Base-by-base conservation (phyloP, 345 rosid genomes). In the Linum lewisii region DNA sequence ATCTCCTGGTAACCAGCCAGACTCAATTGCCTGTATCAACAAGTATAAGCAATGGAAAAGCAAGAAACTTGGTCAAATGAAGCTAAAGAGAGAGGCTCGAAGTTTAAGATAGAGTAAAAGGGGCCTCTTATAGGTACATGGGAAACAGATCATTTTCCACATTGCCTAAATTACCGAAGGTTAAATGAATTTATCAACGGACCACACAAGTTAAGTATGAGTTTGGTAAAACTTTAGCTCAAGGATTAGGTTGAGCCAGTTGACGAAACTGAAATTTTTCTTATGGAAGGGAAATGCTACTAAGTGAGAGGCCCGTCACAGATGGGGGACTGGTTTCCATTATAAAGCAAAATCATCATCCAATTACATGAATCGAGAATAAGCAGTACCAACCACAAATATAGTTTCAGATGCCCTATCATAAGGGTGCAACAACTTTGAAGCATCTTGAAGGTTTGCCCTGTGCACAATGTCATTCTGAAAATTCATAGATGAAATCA, bases 1-100 rank as follows among this genome's bases (percentile, higher is more conserved):
- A 72, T 90, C 97, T 66, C 85, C 82, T 59, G 96, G 99, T 64
- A 94, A 77, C 70, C 78, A 79, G 18, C 97, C 97, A 71, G 87
- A 86, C 62, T 90, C 97, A 77, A 94, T 80, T 59, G 93, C 97
- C 99, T 94, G 29, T 66, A 68, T n/a, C 51, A 69, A n/a, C 50
- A 50, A 19, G 65, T 34, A 11, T 15, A 55, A 45, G 21, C 49
- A 64, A 14, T 15, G 9, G 26, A 9, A 23, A 11, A 38, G 2
- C 24, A 55, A 38, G 9, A 59, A 53, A 53, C 51, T 63, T 59
- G 61, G 60, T 45, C 19, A 2, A 26, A 15, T 9, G 58, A 57
- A 36, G 58, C 21, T 14, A 24, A 8, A 19, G 21, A 24, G 6
- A 32, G 24, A 15, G 22, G 24, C 1, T 7, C 24, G 57, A 21